These are phyloP conservation scores for Penicillium tannophilum DNA, from an alignment of 495 filamentous ascomycete genomes.

Conservation along the genomic window DNA sequence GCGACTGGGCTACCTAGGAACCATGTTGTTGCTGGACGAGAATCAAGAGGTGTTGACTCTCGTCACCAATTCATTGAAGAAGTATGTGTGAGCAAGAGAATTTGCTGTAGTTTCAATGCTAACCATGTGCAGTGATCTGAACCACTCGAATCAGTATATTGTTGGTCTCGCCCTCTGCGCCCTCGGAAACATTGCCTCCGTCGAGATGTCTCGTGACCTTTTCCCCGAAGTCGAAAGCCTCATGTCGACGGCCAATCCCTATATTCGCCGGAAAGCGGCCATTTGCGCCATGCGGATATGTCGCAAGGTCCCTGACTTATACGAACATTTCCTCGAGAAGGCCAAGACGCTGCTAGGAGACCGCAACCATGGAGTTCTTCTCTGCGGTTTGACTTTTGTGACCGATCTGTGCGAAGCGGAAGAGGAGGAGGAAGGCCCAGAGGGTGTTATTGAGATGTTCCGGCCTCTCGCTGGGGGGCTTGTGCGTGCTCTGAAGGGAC, in stretches of 20 bases:
- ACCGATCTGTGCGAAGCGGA: slow-evolving; percentile 93
- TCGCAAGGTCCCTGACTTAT: slow-evolving; percentile 93
- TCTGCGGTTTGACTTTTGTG: slow-evolving; percentile 89
- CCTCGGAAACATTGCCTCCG: slow-evolving; percentile 92
- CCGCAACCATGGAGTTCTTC: slow-evolving; percentile 88
- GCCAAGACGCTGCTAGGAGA: slow-evolving; percentile 86
- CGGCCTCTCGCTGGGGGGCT: slow-evolving; percentile 74
- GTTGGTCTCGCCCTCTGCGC: slow-evolving; percentile 95
- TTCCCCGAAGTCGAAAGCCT: slow-evolving; percentile 93
- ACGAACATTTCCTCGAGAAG: slow-evolving; percentile 96
- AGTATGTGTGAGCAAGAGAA: slow-evolving; percentile 55
- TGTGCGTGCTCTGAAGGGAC: slow-evolving; percentile 86
- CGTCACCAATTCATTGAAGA: slow-evolving; percentile 96
- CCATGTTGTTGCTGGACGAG: slow-evolving; percentile 94
- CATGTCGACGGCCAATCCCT: slow-evolving; percentile 89
- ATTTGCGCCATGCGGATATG: slow-evolving; percentile 99
- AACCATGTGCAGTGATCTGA: slow-evolving; percentile 70
- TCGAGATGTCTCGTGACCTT: slow-evolving; percentile 98
- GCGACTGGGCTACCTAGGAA: slow-evolving; percentile 91
- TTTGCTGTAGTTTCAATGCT: slow-evolving; percentile 12
- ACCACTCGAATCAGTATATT: slow-evolving; percentile 97
- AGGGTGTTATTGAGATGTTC: slow-evolving; percentile 86
- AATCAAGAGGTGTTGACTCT: slow-evolving; percentile 97
- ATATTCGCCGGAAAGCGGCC: slow-evolving; percentile 94
- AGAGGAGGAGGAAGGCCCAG: slow-evolving; percentile 79